Conservation (phyloP, 176 grass and related monocot species). For the Aegilops longissima region DNA sequence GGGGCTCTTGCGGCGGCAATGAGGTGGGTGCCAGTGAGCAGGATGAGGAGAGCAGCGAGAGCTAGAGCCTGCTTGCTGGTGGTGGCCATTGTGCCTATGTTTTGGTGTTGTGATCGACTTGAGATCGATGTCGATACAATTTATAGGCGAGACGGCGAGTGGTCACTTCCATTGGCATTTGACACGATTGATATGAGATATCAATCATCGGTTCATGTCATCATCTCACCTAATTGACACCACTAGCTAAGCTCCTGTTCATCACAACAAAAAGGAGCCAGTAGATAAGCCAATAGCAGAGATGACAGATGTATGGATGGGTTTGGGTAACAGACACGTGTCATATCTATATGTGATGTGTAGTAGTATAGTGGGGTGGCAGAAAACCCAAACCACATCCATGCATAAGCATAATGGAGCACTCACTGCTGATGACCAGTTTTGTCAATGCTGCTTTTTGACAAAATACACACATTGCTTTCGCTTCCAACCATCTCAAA, state of each 20-base stretch:
- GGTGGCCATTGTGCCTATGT: neutral
- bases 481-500: neutral
- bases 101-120: neutral
- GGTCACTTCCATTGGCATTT: neutral
- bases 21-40: neutral
- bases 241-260: neutral
- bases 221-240: neutral
- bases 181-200: neutral
- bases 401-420: conserved; percentile 8
- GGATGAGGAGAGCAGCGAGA: neutral
- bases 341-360: neutral
- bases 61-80: neutral
- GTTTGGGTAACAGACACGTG: neutral
- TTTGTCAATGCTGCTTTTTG: conserved; percentile 9
- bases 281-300: neutral
- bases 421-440: neutral
- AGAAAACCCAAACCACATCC: neutral
- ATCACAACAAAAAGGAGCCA: neutral
- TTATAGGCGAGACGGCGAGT: neutral
- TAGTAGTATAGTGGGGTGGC: neutral
- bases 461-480: neutral
- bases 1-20: neutral
- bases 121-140: neutral
- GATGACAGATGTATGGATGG: neutral
- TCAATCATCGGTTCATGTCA: neutral